Evolutionary conservation across 306 rosid genomes (phyloP), one percentile per base, ranked within the genome.

Genomic region (Sicyos baderoa): DNA sequence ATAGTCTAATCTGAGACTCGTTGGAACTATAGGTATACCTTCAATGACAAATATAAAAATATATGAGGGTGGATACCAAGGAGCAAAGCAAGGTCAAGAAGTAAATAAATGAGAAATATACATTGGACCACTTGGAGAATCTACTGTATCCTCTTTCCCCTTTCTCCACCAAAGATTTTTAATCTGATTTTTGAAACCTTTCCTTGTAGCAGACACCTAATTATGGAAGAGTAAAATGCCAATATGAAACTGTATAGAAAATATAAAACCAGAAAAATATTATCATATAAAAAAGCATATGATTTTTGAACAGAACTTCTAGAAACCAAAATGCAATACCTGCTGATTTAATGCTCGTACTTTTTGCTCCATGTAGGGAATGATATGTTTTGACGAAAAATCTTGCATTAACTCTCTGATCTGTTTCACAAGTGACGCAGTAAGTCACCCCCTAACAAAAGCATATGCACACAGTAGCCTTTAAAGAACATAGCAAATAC

Each of bases 121-220:
- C 99, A 29, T 81, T 42, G 94, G 86, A 74, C 96, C 99, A 76
- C 59, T 72, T 59, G 83, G 87, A 65, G 90, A 84, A 76, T 94
- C 99, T 58, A 75, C 86, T 50, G 76, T 55, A 32, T 94, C 99
- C 17, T 90, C 99, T 85, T 93, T 94, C 80, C 99, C 99, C 83
- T 94, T 94, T 79, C 99, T 88, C 99, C 99, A 94, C 99, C 99
- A 94, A 79, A 94, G 78, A 79, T 85, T 94, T 81, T 94, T 94
- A 48, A 94, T 80, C 84, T 94, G 99, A 84, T 94, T 94, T 81
- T 76, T 87, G 69, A 94, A 84, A 76, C 99, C 99, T 78, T 88
- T 94, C 72, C 99, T 87, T 21, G 97, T 82, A 29, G 97, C 95
- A 66, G 97, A 80, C 78, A 94, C 97, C 99, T 94, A 86, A 65